phyloP scores from a whole-genome alignment of 164 flowering plant species.

The Nelumbo lutea region DNA sequence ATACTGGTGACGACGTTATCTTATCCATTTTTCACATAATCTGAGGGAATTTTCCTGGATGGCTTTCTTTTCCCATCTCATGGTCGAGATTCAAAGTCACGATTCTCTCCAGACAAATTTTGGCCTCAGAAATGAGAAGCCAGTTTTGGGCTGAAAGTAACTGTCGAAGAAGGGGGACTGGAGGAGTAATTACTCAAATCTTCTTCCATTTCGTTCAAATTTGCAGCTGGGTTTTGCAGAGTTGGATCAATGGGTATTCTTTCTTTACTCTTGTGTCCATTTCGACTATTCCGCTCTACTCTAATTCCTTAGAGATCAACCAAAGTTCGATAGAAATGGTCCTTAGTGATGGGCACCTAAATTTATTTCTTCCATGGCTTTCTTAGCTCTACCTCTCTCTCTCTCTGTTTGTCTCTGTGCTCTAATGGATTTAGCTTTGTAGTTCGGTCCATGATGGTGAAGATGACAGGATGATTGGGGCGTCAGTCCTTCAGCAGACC shows the following conservation, averaged over 20 bases:
- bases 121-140: conserved; percentile 1
- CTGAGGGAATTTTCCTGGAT: not conserved
- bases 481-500: conserved; percentile 47
- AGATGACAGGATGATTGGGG: conserved; percentile 45
- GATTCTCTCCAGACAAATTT: not conserved
- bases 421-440: not conserved
- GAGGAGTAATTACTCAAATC: not conserved
- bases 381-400: not conserved
- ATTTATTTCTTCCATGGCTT: not conserved
- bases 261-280: not conserved
- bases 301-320: conserved; percentile 1
- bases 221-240: not conserved
- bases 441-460: conserved; percentile 20
- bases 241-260: conserved; percentile 2
- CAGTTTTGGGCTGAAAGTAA: too few species aligned
- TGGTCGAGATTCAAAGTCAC: conserved; percentile 16
- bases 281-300: conserved; percentile 5
- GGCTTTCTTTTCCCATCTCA: not conserved
- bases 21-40: conserved; percentile 16
- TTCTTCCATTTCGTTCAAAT: conserved; percentile 5
- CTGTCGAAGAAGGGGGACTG: too few species aligned
- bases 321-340: not conserved
- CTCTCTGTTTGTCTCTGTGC: conserved; percentile 3
- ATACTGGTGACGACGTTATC: conserved; percentile 8
- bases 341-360: too few species aligned